Evolutionary conservation across 495 filamentous ascomycete genomes (phyloP).

Genomic region (Penicillium angulare): DNA sequence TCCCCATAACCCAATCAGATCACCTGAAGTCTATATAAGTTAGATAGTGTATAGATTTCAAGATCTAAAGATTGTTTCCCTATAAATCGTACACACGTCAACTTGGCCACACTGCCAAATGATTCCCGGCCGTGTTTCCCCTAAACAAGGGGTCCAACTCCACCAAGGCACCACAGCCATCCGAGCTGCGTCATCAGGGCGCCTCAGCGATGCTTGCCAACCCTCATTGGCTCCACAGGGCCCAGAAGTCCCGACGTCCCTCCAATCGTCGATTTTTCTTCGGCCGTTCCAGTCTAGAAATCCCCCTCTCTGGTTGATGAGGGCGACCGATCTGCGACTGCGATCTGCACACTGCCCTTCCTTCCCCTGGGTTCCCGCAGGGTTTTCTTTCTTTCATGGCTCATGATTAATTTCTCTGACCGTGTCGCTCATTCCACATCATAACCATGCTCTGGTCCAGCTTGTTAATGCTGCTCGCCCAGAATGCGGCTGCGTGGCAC

Average conservation of each 20-base stretch:
- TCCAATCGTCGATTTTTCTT: not conserved
- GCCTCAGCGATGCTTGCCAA: not conserved
- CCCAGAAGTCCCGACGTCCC: not conserved
- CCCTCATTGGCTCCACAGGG: not conserved
- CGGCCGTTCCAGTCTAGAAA: not conserved
- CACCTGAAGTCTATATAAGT: too few species aligned
- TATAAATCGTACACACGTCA: too few species aligned
- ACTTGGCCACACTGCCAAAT: too few species aligned
- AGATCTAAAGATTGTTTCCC: too few species aligned
- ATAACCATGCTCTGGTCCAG: slow-evolving; percentile 16
- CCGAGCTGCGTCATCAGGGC: not conserved
- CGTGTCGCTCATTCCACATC: slow-evolving; percentile 12
- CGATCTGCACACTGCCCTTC: slow-evolving; percentile 1
- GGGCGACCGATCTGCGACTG: not conserved
- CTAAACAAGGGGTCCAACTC: not conserved
- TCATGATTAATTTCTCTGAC: slow-evolving; percentile 3
- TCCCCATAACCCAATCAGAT: too few species aligned
- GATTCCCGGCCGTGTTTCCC: too few species aligned
- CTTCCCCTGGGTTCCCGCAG: not conserved
- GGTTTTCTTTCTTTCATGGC: slow-evolving; percentile 8
- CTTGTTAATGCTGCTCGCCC: slow-evolving; percentile 12
- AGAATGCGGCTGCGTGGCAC: slow-evolving; percentile 16
- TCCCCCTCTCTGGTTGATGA: not conserved
- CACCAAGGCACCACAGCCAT: not conserved
- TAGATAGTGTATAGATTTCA: not conserved